Evolutionary conservation across 2,329 filamentous ascomycete species (phyloP).

Genomic region (Byssothecium circinans): DNA sequence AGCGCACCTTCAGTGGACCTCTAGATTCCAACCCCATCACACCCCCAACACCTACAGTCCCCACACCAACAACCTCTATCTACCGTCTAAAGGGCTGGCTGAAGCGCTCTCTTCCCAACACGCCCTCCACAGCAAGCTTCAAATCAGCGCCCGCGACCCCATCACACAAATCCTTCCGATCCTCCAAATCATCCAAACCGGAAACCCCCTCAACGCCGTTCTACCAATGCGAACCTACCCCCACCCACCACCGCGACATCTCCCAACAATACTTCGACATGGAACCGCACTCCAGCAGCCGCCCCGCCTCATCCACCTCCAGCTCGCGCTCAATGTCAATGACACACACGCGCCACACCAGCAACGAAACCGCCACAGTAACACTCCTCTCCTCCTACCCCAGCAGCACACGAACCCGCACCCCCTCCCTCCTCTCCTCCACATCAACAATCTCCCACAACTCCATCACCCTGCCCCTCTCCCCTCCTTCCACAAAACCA

Average conservation of each 20-base stretch:
- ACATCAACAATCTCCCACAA: slow-evolving; percentile 8
- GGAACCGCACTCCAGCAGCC: slow-evolving; percentile 8
- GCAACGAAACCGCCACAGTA: slow-evolving; percentile 32
- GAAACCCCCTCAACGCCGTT: slow-evolving; percentile 19
- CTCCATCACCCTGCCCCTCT: too few relatives aligned
- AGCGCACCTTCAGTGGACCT: slow-evolving; percentile 26
- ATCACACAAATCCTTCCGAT: slow-evolving; percentile 6
- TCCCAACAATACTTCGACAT: slow-evolving; percentile 3
- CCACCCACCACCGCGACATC: slow-evolving; percentile 8
- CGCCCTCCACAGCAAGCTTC: slow-evolving; percentile 21
- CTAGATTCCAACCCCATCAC: slow-evolving; percentile 42
- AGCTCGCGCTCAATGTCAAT: slow-evolving; percentile 15
- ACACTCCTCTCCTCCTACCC: slow-evolving; percentile 31
- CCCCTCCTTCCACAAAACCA: slow-evolving; percentile 1
- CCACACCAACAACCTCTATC: slow-evolving; percentile 38
- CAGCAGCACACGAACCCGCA: slow-evolving; percentile 8
- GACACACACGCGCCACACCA: slow-evolving; percentile 30
- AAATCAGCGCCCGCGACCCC: slow-evolving; percentile 9
- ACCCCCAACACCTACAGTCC: slow-evolving; percentile 30
- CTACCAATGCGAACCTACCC: slow-evolving; percentile 31
- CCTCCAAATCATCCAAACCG: slow-evolving; percentile 9
- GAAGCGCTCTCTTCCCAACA: slow-evolving; percentile 34
- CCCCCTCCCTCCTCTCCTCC: slow-evolving; percentile 16
- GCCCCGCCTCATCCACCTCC: slow-evolving; percentile 27
- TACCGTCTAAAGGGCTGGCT: slow-evolving; percentile 39